Evolutionary conservation across 257 asterid species (phyloP).

Genomic region (Solanum raphanifolium): DNA sequence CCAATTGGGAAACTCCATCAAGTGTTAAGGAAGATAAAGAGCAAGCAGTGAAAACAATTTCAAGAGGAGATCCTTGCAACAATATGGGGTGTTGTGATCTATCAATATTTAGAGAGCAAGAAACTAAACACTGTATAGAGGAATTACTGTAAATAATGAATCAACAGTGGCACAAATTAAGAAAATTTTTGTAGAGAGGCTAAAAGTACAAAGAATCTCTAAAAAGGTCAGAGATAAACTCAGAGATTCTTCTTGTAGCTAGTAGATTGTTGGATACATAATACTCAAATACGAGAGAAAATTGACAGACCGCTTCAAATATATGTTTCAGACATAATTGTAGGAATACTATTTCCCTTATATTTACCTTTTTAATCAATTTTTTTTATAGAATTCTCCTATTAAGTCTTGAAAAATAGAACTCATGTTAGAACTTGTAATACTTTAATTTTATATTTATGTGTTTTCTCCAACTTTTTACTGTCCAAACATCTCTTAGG

Average conservation of each 20-base stretch:
- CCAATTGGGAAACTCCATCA: background rate
- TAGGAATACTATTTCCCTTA: background rate
- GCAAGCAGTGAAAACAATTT: background rate
- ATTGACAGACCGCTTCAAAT: background rate
- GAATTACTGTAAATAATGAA: background rate
- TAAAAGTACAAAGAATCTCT: background rate
- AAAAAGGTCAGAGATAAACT: background rate
- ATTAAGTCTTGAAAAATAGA: background rate
- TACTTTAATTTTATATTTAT: background rate
- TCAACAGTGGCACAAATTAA: background rate
- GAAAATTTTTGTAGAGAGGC: background rate
- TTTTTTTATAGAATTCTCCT: background rate
- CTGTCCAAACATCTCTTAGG: background rate
- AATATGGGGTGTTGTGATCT: background rate
- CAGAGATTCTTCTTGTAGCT: background rate
- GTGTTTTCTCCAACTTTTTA: background rate
- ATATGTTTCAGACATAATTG: background rate
- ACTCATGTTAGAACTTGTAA: background rate
- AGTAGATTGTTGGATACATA: background rate
- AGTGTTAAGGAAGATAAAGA: background rate
- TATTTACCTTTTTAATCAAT: background rate
- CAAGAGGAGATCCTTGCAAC: background rate
- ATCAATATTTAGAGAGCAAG: background rate
- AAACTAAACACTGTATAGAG: background rate
- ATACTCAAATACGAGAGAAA: background rate